phyloP scores from a whole-genome alignment of 2,329 filamentous ascomycete genomes.

The Aureobasidium sp. region DNA sequence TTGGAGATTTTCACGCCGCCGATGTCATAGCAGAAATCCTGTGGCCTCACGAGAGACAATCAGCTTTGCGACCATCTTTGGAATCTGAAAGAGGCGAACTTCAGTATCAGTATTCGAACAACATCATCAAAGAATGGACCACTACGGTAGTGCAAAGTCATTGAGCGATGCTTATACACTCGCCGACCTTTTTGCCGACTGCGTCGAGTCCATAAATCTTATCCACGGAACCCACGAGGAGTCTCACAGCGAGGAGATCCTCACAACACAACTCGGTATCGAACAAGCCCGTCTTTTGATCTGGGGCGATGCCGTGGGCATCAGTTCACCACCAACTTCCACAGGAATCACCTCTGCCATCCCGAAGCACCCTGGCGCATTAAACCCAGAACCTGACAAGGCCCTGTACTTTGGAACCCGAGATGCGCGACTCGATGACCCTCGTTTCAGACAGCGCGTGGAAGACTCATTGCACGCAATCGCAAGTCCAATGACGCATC shows the following conservation, averaged over 20 bases:
- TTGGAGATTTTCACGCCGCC: background rate
- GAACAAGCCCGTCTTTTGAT: constrained; percentile 43
- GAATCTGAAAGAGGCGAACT: background rate
- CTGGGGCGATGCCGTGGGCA: constrained; percentile 42
- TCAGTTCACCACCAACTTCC: constrained; percentile 36
- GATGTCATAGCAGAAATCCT: constrained; percentile 7
- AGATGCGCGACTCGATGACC: constrained; percentile 37
- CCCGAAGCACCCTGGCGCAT: constrained; percentile 36
- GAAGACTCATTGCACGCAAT: constrained; percentile 38
- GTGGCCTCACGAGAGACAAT: background rate
- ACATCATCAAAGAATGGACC: background rate
- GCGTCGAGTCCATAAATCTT: constrained; percentile 41
- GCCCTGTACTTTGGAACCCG: constrained; percentile 40
- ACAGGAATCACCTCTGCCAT: constrained; percentile 38
- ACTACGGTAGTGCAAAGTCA: constrained; percentile 10
- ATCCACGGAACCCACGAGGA: constrained; percentile 38
- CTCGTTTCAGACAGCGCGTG: constrained; percentile 31
- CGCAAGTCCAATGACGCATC: constrained; percentile 35
- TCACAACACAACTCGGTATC: constrained; percentile 38
- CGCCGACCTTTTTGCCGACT: constrained; percentile 40
- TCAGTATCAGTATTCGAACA: background rate
- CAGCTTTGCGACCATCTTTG: background rate
- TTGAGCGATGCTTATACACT: constrained; percentile 37
- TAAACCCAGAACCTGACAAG: constrained; percentile 39
- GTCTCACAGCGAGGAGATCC: constrained; percentile 37